Base-by-base conservation (phyloP, 2,329 filamentous ascomycete species). In the Apiospora aurea region DNA sequence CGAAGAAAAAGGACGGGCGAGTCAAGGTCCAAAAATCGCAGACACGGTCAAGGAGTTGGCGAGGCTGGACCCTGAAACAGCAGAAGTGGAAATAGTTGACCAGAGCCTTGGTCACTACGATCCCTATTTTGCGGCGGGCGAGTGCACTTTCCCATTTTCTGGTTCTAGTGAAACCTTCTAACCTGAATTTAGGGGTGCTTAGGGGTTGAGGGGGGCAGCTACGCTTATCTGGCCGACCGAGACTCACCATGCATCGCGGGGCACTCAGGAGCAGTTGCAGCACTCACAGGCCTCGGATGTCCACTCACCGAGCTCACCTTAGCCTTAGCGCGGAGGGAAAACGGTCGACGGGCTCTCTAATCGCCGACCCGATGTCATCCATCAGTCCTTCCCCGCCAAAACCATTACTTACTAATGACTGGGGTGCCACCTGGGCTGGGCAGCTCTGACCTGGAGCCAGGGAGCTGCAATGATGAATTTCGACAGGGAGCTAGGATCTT, bases 11-110 rank as follows among this genome's bases (percentile, higher is more conserved):
- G 29, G 57, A 38, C 18, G 18, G 34, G 21, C 57, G 34, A 64
- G 57, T 64, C 57, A 64, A 38, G 57, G 57, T n/a, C 57, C 57
- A 64, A 64, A 64, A 64, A 64, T 64, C 41, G 18, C 57, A 64
- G 29, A 41, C 6, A 64, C 29, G 38, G 18, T 41, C 57, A 64
- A 64, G 57, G 34, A 64, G 57, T 64, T 24, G 57, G 21, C 67
- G 34, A 69, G 67, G 67, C 67, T 69, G 67, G 67, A 69, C 67
- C 67, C 67, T 69, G 67, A 49, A 69, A 69, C 44, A 47, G 67
- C 44, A 44, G 44, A 69, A 69, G 67, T 46, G 67, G 67, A 64
- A 64, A 64, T 64, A 41, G 57, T 64, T 64, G 57, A 13, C 57
- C 57, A 11, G 21, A 64, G 57, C 57, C 57, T 64, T 64, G 57